Percentiles rank a stretch among this genome's conserved stretches.
Conservation (phyloP, 345 rosid genomes). For the Schrenkiella parvula region DNA sequence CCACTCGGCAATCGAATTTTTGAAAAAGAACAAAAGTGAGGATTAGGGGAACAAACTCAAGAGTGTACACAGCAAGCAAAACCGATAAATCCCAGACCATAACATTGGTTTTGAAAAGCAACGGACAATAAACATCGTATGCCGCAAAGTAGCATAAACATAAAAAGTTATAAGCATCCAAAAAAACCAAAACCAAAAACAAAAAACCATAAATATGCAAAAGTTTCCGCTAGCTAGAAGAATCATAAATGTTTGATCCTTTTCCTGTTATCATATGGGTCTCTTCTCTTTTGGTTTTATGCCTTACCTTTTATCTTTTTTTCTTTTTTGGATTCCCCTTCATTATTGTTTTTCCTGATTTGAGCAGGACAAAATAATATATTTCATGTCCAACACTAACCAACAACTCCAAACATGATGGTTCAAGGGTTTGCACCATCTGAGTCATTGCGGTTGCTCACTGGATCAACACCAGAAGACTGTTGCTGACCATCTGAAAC, state of each 20-base stretch:
- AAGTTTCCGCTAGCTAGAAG: slow-evolving; percentile 27
- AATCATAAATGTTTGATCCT: slow-evolving; percentile 32
- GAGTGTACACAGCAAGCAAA: slow-evolving; percentile 3
- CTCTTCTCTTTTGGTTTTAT: slow-evolving; percentile 21
- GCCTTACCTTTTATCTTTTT: neutral
- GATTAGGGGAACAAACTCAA: neutral
- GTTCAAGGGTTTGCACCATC: slow-evolving; percentile 30
- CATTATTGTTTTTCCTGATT: slow-evolving; percentile 29
- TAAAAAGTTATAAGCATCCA: slow-evolving; percentile 19
- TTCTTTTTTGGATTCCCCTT: slow-evolving; percentile 1
- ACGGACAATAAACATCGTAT: slow-evolving; percentile 9
- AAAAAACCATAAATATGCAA: slow-evolving; percentile 21
- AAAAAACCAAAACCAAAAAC: slow-evolving; percentile 17
- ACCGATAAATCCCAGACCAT: slow-evolving; percentile 5
- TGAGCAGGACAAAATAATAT: slow-evolving; percentile 31
- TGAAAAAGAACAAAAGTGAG: neutral
- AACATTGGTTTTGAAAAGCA: slow-evolving; percentile 26
- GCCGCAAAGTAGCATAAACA: slow-evolving; percentile 19
- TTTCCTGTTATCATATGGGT: slow-evolving; percentile 1
- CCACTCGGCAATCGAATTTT: neutral
- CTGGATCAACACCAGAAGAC: neutral
- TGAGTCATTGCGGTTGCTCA: slow-evolving; percentile 9
- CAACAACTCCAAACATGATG: slow-evolving; percentile 21
- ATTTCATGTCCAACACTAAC: slow-evolving; percentile 16
- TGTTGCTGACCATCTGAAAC: slow-evolving; percentile 17